Evolutionary conservation across 2,329 filamentous ascomycete genomes (phyloP), one percentile per base, ranked within the genome.

Genomic region (Curvularia spicifera): DNA sequence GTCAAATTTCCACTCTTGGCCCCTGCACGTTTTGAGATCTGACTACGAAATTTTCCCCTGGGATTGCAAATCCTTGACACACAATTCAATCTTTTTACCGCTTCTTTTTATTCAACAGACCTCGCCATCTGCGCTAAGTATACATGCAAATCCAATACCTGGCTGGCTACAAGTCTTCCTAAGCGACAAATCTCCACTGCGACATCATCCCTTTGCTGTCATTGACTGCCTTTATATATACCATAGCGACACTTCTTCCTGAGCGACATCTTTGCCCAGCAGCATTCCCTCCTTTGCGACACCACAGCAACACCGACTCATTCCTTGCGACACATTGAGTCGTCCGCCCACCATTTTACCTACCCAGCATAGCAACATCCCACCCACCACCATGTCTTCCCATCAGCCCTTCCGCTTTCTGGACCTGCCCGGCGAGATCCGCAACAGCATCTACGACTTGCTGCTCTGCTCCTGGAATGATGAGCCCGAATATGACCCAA

Each of bases 381-480:
- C 49, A 53, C 20, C 18, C 37, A 22, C 52, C 62, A 58, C 6
- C 20, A 69, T 69, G 66, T 62, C 63, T 29, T 61, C 55, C 42
- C 18, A 39, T 26, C 63, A 55, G 56, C 53, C 56, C 49, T 70
- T 71, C 22, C 68, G 68, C 24, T 70, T 71, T 37, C 50, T 70
- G 50, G 69, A 71, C 40, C 61, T 71, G 13, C 69, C 69, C 3
- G 63, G 61, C 37, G 69, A 71, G 52, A 67, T 71, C 10, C 60
- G 68, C 24, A 70, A 71, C 55, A 67, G 61, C 55, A 49, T 71
- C 35, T 71, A 71, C 60, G 63, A 66, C 39, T 39, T 69, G 2
- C 53, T 71, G 22, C 57, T 71, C 18, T 71, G 69, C 59, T 70
- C 67, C 13, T 71, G 69, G 69, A 48, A 68, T 15, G 53, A 67